Base-by-base conservation (phyloP, 148 eudicot genomes). In the Dianthus caryophyllus region DNA sequence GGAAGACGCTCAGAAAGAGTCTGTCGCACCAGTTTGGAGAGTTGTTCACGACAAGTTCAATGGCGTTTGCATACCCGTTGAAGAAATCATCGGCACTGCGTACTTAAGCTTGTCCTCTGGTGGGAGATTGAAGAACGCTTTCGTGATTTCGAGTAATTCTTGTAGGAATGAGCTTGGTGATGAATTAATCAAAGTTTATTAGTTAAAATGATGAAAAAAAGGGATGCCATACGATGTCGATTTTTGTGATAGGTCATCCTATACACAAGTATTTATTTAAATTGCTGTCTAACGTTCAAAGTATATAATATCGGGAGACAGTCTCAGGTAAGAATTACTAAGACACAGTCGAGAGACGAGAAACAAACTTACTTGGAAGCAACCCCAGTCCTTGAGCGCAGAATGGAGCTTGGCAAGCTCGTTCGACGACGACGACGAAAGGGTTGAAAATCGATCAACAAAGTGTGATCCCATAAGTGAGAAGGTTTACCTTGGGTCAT, bases 1-100 rank as follows among this genome's bases (percentile, higher is more conserved):
- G 93, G 53, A 60, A 39, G 2, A 78, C 73, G 0, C 46, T 56
- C 17, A 87, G 84, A 72, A 76, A 84, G 62, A 87, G 66, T 22
- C 97, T 69, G 54, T 90, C 97, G 9, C 66, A 63, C 94, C 97
- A 87, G 46, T 87, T 84, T 48, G 85, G 75, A 54, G 61, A 68
- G 50, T 85, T 89, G 18, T 76, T 41, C 58, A 76, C 78, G 0
- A 78, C 72, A 50, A 81, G 61, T 62, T 76, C 66, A 1, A 72
- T 44, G 69, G 86, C 90, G 21, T 76, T 82, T 17, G 88, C 85
- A 26, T 87, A 87, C 7, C 94, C 94, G 46, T 90, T 85, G 43
- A 63, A 10, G 6, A 74, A 88, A 64, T 76, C 82, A 14, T 20
- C 50, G 0, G 60, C 11, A 84, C 69, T 0, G 80, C 69, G 44